Conservation (phyloP, 495 filamentous ascomycete species). For the Cryomyces minteri region DNA sequence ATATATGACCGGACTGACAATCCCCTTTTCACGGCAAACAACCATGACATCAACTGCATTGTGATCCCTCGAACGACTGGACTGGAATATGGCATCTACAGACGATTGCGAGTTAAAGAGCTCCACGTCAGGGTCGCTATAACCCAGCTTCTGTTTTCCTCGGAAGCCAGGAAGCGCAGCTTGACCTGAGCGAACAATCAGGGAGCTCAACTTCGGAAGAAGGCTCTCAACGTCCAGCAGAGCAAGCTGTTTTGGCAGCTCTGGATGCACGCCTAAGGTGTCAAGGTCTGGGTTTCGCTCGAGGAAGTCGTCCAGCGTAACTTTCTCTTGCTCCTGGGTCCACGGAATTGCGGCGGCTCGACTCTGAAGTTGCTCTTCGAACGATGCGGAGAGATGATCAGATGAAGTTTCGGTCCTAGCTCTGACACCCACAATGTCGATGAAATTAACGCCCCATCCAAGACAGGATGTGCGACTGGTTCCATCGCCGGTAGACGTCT, state of each 20-base stretch:
- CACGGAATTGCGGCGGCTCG: not conserved
- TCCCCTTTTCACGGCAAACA: conserved; percentile 57
- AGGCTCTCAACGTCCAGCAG: conserved; percentile 64
- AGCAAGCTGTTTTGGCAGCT: conserved; percentile 62
- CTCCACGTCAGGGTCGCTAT: conserved; percentile 26
- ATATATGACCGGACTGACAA: conserved; percentile 71
- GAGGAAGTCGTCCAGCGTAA: conserved; percentile 17
- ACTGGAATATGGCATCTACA: conserved; percentile 51
- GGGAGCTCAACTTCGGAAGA: conserved; percentile 41
- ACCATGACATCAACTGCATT: conserved; percentile 68
- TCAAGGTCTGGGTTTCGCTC: conserved; percentile 11
- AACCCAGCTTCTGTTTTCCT: conserved; percentile 13
- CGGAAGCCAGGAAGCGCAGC: conserved; percentile 9
- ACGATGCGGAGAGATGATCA: not conserved
- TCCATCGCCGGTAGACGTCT: not conserved
- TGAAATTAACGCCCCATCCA: conserved; percentile 56
- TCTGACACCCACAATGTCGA: conserved; percentile 31
- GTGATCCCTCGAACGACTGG: conserved; percentile 38
- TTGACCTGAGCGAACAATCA: conserved; percentile 4
- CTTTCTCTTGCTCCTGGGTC: conserved; percentile 6
- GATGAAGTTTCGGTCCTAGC: conserved; percentile 17
- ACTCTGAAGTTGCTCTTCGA: not conserved
- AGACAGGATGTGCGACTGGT: conserved; percentile 33
- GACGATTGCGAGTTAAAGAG: conserved; percentile 52
- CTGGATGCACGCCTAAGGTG: conserved; percentile 16